phyloP scores from a whole-genome alignment of 768 basidiomycete genomes.

The Mycena indigotica region DNA sequence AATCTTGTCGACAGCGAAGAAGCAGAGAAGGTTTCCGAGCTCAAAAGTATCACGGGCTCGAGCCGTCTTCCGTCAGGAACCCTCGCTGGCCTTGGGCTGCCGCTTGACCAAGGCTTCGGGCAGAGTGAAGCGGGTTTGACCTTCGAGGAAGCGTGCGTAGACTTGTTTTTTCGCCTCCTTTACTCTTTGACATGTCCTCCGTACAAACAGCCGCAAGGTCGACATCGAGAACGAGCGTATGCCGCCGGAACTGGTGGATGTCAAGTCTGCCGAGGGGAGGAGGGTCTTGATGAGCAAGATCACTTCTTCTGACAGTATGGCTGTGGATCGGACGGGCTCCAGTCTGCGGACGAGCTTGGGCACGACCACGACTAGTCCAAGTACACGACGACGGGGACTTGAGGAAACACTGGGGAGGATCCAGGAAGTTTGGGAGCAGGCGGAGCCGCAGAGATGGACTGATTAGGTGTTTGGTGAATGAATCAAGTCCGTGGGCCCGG shows the following conservation, averaged over 20 bases:
- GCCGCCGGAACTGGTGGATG: constrained; percentile 92
- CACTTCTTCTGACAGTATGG: constrained; percentile 43
- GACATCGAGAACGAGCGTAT: constrained; percentile 99
- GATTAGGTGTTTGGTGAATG: too few relatives aligned
- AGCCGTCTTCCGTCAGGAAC: constrained; percentile 78
- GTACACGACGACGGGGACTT: constrained; percentile 84
- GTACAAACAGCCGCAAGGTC: constrained; percentile 73
- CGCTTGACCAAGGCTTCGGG: constrained; percentile 95
- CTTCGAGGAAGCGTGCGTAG: constrained; percentile 92
- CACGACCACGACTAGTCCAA: constrained; percentile 94
- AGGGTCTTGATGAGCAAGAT: constrained; percentile 50
- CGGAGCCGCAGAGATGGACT: too few relatives aligned
- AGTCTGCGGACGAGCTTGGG: constrained; percentile 81
- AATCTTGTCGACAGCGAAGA: constrained; percentile 69
- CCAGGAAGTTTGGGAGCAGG: constrained; percentile 68
- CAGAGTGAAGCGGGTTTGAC: too few relatives aligned
- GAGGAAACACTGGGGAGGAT: constrained; percentile 96
- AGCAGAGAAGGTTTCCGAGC: constrained; percentile 94
- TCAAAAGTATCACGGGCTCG: constrained; percentile 86
- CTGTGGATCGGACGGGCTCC: constrained; percentile 46
- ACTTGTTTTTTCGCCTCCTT: constrained; percentile 25
- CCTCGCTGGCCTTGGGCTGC: constrained; percentile 88
- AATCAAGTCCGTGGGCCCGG: too few relatives aligned
- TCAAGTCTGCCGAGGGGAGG: constrained; percentile 67
- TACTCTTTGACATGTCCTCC: not conserved